Conservation (phyloP, 1,284 basidiomycete species). For the Omphalotus olearius region DNA sequence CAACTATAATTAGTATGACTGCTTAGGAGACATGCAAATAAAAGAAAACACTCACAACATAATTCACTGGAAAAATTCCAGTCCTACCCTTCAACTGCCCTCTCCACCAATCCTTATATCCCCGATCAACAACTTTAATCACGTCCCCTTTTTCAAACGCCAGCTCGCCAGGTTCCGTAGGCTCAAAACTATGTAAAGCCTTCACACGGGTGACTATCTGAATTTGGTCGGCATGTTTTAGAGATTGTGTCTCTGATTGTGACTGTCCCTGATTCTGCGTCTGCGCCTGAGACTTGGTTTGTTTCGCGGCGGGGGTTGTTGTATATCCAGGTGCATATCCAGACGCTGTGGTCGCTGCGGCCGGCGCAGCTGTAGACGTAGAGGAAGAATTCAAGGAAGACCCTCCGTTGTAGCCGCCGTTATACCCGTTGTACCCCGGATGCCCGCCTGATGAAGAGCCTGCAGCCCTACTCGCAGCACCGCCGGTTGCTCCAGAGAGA, state of each 20-base stretch:
- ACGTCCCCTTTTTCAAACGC: slow-evolving; percentile 92
- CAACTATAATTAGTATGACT: slow-evolving; percentile 24
- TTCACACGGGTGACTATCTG: slow-evolving; percentile 77
- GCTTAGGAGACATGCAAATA: neutral
- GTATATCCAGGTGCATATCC: slow-evolving; percentile 29
- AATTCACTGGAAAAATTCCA: slow-evolving; percentile 98
- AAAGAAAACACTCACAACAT: slow-evolving; percentile 63
- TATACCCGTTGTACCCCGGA: neutral
- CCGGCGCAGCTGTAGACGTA: neutral
- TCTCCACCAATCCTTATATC: slow-evolving; percentile 98
- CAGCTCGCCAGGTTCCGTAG: slow-evolving; percentile 88
- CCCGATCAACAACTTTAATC: slow-evolving; percentile 93
- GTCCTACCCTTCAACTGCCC: slow-evolving; percentile 91
- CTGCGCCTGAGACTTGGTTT: slow-evolving; percentile 26
- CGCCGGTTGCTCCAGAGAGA: neutral
- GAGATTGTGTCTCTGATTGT: slow-evolving; percentile 10
- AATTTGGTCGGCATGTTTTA: slow-evolving; percentile 21
- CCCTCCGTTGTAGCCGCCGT: neutral
- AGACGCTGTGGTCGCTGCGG: neutral
- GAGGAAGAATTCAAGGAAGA: slow-evolving; percentile 14
- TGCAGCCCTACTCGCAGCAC: slow-evolving; percentile 3
- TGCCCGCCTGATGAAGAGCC: slow-evolving; percentile 10
- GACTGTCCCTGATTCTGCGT: slow-evolving; percentile 29
- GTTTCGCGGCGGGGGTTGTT: slow-evolving; percentile 36
- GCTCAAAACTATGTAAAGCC: slow-evolving; percentile 88